phyloP scores from a whole-genome alignment of 2,329 filamentous ascomycete genomes.

The Trichoderma sp. region DNA sequence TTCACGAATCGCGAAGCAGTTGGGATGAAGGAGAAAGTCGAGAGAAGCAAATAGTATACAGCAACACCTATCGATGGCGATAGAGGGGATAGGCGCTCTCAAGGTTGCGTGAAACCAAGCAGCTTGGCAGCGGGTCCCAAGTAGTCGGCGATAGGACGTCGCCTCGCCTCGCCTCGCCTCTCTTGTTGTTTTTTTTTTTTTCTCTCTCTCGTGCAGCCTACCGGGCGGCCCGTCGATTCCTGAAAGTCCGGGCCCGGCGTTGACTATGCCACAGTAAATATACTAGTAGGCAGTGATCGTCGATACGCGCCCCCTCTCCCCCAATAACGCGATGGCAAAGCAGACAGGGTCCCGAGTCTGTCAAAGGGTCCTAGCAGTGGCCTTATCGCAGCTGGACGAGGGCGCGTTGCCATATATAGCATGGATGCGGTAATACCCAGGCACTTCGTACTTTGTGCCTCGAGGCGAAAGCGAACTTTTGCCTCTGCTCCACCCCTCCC shows the following conservation, averaged over 20 bases:
- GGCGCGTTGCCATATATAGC: slow-evolving; percentile 6
- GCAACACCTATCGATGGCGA: background rate
- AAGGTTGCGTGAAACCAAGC: background rate
- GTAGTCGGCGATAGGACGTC: background rate
- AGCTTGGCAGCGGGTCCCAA: background rate
- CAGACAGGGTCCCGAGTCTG: slow-evolving; percentile 7
- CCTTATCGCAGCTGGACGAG: slow-evolving; percentile 4
- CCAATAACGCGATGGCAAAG: slow-evolving; percentile 1
- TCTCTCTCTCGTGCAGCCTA: background rate
- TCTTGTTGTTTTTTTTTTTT: background rate
- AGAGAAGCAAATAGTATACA: background rate
- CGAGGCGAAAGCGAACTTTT: slow-evolving; percentile 13
- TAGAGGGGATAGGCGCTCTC: background rate
- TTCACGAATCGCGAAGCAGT: background rate
- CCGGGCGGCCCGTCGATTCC: background rate
- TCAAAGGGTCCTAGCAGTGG: slow-evolving; percentile 4
- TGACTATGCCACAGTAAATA: background rate
- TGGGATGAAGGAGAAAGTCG: background rate
- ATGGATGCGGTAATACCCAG: background rate
- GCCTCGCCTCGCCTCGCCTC: background rate
- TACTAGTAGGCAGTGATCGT: slow-evolving; percentile 6
- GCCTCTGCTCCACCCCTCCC: slow-evolving; percentile 10
- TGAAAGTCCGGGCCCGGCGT: background rate
- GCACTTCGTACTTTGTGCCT: background rate
- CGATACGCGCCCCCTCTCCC: slow-evolving; percentile 2